Percentiles rank a stretch among this genome's conserved stretches.
Conservation (phyloP, 1,284 basidiomycete species). For the Naganishia sp. region DNA sequence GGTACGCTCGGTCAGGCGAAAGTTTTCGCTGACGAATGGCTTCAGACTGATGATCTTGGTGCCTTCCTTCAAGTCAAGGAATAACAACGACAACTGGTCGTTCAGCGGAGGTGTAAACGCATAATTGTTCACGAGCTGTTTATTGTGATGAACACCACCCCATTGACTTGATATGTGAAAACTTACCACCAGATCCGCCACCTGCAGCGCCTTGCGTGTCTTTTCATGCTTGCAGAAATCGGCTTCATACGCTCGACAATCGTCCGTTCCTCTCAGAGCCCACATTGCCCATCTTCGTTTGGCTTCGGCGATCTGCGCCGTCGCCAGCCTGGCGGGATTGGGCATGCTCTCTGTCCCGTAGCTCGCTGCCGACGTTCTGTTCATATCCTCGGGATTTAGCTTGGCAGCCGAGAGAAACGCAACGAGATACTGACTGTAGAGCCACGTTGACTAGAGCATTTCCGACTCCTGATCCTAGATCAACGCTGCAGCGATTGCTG, state of each 20-base stretch:
- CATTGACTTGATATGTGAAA: background rate
- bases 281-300: constrained; percentile 58
- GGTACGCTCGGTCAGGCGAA: constrained; percentile 56
- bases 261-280: constrained; percentile 54
- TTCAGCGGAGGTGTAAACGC: constrained; percentile 59
- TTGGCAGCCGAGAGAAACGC: constrained; percentile 37
- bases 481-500: constrained; percentile 52
- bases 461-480: constrained; percentile 61
- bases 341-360: constrained; percentile 60
- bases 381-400: constrained; percentile 23
- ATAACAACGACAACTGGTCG: constrained; percentile 58
- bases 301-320: constrained; percentile 56
- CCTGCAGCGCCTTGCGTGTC: constrained; percentile 48
- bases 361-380: constrained; percentile 11
- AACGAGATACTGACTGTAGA: constrained; percentile 52
- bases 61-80: constrained; percentile 60
- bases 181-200: constrained; percentile 59
- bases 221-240: constrained; percentile 56
- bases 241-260: constrained; percentile 55
- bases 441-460: constrained; percentile 60
- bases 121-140: constrained; percentile 60
- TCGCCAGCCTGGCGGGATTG: constrained; percentile 56
- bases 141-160: background rate
- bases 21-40: constrained; percentile 58
- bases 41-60: constrained; percentile 59